Conservation (phyloP, 176 grass and related monocot genomes). For the Carex littledalei region DNA sequence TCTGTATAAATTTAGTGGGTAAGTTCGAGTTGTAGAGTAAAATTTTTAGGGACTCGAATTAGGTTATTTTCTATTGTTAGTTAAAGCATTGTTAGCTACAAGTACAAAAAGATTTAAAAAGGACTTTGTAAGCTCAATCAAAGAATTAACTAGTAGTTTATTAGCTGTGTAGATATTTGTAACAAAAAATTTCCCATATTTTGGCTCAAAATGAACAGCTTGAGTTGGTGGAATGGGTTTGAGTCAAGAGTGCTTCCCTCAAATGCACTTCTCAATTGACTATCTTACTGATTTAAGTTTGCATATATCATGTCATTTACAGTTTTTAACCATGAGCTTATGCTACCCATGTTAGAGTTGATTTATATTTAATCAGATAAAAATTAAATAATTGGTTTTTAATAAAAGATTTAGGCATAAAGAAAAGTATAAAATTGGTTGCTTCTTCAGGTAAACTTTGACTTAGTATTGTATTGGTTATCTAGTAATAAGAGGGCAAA, state of each 20-base stretch:
- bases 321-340: not conserved
- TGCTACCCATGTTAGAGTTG: not conserved
- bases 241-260: not conserved
- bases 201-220: not conserved
- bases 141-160: not conserved
- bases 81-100: not conserved
- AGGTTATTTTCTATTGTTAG: not conserved
- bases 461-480: not conserved
- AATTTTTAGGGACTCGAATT: not conserved
- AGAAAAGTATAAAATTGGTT: not conserved
- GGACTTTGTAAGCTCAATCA: not conserved
- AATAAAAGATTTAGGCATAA: too few species aligned
- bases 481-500: not conserved
- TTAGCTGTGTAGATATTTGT: not conserved
- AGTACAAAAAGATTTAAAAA: not conserved
- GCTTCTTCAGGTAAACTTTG: slow-evolving; percentile 8
- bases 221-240: not conserved
- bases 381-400: not conserved
- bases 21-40: not conserved
- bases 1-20: not conserved
- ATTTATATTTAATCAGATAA: not conserved
- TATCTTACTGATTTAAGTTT: not conserved
- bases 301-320: not conserved
- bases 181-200: not conserved
- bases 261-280: not conserved